Percentiles rank a stretch among this genome's conserved stretches.
Conservation (phyloP, 441 rosid genomes). For the Macaranga tanarius region DNA sequence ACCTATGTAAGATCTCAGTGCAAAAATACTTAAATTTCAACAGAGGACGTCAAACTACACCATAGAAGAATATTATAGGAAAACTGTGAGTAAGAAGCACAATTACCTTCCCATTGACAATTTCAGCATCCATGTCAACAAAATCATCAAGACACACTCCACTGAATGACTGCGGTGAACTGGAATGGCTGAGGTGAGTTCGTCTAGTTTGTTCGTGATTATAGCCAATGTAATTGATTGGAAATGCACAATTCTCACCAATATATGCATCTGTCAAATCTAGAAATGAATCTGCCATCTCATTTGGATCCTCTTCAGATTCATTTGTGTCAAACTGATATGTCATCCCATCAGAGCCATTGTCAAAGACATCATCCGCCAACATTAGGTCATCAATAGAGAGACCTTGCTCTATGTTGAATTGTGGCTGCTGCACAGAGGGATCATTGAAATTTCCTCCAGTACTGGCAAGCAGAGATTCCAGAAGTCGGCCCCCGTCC, state of each 20-base stretch:
- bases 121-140: neutral
- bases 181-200: neutral
- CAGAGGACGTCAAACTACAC: neutral
- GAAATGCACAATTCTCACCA: neutral
- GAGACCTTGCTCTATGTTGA: conserved; percentile 13
- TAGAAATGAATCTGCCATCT: conserved; percentile 10
- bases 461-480: neutral
- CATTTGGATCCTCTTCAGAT: neutral
- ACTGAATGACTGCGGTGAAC: neutral
- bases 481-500: neutral
- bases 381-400: neutral
- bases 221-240: neutral
- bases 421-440: neutral
- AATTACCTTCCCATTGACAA: neutral
- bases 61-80: neutral
- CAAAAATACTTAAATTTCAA: neutral
- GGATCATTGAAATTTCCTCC: neutral
- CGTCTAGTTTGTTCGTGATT: neutral
- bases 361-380: neutral
- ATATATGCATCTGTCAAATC: neutral
- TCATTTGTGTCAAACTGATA: neutral
- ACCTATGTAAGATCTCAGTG: neutral
- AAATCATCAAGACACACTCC: conserved; percentile 6
- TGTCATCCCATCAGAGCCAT: neutral
- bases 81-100: neutral